These are phyloP conservation scores for Penicillium sp. DNA, from an alignment of 2,329 filamentous ascomycete genomes.

Conservation along the genomic window DNA sequence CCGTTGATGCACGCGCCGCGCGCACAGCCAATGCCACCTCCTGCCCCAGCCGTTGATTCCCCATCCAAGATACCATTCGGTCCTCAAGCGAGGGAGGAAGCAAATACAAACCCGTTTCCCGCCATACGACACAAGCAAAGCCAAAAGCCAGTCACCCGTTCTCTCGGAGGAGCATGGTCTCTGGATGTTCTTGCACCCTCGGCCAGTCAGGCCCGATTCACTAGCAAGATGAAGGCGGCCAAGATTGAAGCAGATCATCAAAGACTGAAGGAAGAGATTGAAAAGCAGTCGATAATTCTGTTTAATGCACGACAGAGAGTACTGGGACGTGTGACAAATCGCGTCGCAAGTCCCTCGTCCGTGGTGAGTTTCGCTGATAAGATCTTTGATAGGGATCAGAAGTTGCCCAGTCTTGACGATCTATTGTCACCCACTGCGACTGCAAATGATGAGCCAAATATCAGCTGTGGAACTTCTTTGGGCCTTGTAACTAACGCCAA, in stretches of 20 bases:
- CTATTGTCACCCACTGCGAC: no score
- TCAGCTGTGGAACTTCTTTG: no score
- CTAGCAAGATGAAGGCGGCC: constrained; percentile 6
- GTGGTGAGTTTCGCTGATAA: no score
- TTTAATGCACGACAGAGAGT: background rate
- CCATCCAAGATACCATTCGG: background rate
- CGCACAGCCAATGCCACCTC: no score
- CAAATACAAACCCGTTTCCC: background rate
- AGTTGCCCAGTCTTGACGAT: no score
- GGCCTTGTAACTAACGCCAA: no score
- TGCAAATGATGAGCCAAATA: no score
- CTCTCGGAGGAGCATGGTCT: constrained; percentile 8
- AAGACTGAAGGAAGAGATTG: background rate
- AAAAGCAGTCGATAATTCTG: background rate
- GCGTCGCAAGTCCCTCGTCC: no score
- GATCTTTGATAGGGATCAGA: no score
- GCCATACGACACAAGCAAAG: background rate
- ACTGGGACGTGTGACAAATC: background rate
- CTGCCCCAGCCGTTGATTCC: background rate
- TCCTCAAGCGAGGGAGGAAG: background rate
- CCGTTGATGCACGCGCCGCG: no score
- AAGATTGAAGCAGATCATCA: constrained; percentile 1
- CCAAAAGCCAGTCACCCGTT: constrained; percentile 1
- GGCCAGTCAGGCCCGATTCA: constrained; percentile 3
- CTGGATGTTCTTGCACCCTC: constrained; percentile 1